Conservation (phyloP, 108 stramenopile species). For the Skeletonema tropicum region DNA sequence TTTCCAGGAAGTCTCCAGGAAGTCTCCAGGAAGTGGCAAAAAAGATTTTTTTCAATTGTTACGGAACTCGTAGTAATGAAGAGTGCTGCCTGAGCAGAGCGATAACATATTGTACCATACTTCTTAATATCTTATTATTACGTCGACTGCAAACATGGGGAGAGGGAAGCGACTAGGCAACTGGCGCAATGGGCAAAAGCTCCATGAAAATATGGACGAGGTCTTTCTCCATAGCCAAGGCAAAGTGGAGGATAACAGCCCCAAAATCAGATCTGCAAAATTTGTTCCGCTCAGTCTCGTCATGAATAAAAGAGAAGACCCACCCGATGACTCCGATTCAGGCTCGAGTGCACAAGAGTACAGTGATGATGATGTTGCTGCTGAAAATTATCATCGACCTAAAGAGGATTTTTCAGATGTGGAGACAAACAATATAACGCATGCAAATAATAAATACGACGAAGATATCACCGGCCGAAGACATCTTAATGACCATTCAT, state of each 20-base stretch:
- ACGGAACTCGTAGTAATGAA: too few relatives aligned
- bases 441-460: too few relatives aligned
- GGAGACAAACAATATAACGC: too few relatives aligned
- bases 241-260: not conserved
- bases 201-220: slow-evolving; percentile 1
- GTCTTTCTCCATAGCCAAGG: not conserved
- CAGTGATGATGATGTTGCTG: not conserved
- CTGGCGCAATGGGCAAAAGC: not conserved
- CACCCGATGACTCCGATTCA: not conserved
- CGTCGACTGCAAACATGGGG: too few relatives aligned
- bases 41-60: too few relatives aligned
- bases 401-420: not conserved
- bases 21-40: too few relatives aligned
- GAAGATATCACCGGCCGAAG: too few relatives aligned
- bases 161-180: not conserved
- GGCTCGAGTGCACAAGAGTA: not conserved
- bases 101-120: too few relatives aligned
- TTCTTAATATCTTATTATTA: too few relatives aligned
- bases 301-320: not conserved
- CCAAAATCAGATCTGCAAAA: not conserved
- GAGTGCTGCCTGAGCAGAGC: too few relatives aligned
- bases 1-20: too few relatives aligned
- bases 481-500: too few relatives aligned
- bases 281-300: not conserved
- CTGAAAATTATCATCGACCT: not conserved